These are phyloP conservation scores for Tetrapisispora arboricola DNA, from an alignment of 805 yeast species.

Conservation along the genomic window DNA sequence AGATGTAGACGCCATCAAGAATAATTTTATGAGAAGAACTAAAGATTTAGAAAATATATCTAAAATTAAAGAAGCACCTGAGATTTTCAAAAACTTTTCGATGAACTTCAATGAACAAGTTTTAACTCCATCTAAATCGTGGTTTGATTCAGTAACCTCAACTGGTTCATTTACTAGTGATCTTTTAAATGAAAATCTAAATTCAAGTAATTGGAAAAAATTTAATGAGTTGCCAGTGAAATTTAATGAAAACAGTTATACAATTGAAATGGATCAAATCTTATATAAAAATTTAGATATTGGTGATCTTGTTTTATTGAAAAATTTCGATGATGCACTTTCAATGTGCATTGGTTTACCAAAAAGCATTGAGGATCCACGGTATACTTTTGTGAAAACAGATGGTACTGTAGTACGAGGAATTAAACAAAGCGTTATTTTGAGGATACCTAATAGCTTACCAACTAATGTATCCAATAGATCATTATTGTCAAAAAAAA, in stretches of 20 bases:
- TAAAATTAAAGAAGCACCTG: constrained; percentile 17
- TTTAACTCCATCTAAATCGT: constrained; percentile 17
- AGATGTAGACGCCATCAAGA: constrained; percentile 13
- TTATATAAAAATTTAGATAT: constrained; percentile 26
- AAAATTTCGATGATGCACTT: constrained; percentile 35
- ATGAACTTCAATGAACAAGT: constrained; percentile 15
- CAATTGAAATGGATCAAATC: constrained; percentile 6
- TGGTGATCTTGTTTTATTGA: constrained; percentile 57
- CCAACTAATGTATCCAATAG: constrained; percentile 8
- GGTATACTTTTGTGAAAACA: constrained; percentile 46
- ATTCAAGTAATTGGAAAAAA: not conserved
- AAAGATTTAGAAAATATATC: constrained; percentile 22
- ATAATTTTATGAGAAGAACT: constrained; percentile 16
- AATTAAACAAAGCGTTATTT: constrained; percentile 34
- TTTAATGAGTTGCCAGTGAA: not conserved
- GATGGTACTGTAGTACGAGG: constrained; percentile 48
- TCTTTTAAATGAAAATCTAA: constrained; percentile 1
- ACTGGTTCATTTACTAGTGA: not conserved
- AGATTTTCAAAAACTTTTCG: constrained; percentile 13
- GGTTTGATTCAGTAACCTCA: constrained; percentile 10
- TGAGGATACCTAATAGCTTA: constrained; percentile 41
- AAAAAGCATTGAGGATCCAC: constrained; percentile 35
- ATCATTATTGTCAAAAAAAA: constrained; percentile 8
- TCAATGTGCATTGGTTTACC: constrained; percentile 51
- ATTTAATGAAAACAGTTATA: not conserved